Conservation (phyloP, 352 stramenopile species). For the Globisporangium paroecandrum region DNA sequence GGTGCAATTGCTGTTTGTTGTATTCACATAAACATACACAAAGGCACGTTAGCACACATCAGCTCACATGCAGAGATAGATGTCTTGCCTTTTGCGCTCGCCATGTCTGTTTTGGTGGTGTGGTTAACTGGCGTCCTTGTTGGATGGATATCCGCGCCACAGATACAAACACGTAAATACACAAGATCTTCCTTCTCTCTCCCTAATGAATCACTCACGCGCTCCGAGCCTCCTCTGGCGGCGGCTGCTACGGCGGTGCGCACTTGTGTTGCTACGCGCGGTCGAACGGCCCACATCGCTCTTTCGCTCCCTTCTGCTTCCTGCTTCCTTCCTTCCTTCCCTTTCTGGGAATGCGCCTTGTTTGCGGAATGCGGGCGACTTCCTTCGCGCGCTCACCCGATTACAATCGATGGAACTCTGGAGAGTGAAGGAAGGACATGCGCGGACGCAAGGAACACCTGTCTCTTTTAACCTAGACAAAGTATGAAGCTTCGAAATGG, state of each 20-base stretch:
- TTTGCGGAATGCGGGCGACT: slow-evolving; percentile 14
- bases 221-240: slow-evolving; percentile 12
- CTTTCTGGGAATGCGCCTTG: not conserved
- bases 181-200: not conserved
- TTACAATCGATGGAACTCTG: not conserved
- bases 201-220: not conserved
- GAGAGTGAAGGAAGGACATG: slow-evolving; percentile 1
- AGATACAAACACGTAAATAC: not conserved
- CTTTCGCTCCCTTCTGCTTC: not conserved
- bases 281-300: slow-evolving; percentile 44
- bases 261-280: slow-evolving; percentile 34
- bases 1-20: slow-evolving; percentile 10
- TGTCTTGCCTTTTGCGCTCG: not conserved
- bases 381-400: slow-evolving; percentile 7
- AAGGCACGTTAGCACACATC: not conserved
- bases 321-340: not conserved
- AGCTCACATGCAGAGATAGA: not conserved
- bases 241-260: slow-evolving; percentile 21
- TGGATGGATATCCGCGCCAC: not conserved
- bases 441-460: not conserved
- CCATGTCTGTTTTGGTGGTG: not conserved
- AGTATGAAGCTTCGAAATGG: not conserved
- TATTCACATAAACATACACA: not conserved
- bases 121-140: not conserved
- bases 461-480: not conserved